Conservation (phyloP, 1,284 basidiomycete species). For the Phylloboletellus chloephorus region DNA sequence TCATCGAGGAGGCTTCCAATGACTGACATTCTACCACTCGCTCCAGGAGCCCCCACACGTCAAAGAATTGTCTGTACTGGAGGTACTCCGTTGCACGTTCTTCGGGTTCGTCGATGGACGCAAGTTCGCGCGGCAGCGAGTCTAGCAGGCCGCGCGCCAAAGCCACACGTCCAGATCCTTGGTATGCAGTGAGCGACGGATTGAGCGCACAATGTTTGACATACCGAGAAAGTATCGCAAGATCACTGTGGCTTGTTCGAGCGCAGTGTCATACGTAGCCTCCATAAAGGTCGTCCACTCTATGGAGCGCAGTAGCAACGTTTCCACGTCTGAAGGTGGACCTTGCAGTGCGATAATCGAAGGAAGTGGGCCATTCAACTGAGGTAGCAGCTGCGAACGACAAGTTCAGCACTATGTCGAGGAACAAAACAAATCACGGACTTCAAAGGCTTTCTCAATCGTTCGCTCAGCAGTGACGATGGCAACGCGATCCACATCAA, state of each 20-base stretch:
- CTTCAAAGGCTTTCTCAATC: constrained; percentile 68
- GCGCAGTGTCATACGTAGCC: constrained; percentile 69
- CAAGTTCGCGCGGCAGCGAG: constrained; percentile 63
- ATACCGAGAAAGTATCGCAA: constrained; percentile 82
- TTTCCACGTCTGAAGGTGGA: constrained; percentile 52
- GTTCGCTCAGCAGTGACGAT: constrained; percentile 77
- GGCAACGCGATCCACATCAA: constrained; percentile 82
- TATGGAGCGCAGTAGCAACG: constrained; percentile 76
- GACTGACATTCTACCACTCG: constrained; percentile 54
- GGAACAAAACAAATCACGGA: constrained; percentile 30
- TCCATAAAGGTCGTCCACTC: constrained; percentile 90
- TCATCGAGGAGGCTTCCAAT: constrained; percentile 48
- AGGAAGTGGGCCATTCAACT: constrained; percentile 56
- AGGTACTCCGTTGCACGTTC: constrained; percentile 65
- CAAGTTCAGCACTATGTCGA: constrained; percentile 4
- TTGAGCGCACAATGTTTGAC: constrained; percentile 16
- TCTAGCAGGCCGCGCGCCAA: constrained; percentile 64
- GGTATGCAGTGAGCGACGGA: constrained; percentile 5
- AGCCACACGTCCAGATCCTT: constrained; percentile 70
- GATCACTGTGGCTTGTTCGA: constrained; percentile 82
- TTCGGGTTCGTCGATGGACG: constrained; percentile 52
- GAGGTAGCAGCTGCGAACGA: constrained; percentile 44
- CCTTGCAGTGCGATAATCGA: constrained; percentile 49
- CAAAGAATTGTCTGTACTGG: constrained; percentile 71
- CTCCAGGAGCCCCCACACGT: constrained; percentile 59